Base-by-base conservation (phyloP, 495 filamentous ascomycete genomes). In the Glarea lozoyensis region DNA sequence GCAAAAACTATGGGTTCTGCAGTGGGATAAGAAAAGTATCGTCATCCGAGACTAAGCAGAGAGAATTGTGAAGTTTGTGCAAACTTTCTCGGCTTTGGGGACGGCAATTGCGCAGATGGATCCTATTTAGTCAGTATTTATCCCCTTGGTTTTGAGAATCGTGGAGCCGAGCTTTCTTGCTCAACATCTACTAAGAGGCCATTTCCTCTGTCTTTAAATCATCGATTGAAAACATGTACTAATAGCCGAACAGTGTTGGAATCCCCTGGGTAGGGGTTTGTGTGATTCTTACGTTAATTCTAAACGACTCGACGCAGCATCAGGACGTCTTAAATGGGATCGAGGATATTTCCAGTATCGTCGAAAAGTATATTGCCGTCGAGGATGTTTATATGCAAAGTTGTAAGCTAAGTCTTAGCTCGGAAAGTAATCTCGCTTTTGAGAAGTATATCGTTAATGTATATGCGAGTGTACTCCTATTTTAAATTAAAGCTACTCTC, bases 1-100 rank as follows among this genome's bases (percentile, higher is more conserved):
- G 42, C 42, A 45, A 17, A 45, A 45, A 16, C 42, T 37, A 24
- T 45, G 42, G 42, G 42, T 45, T 15, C n/a, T 45, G 15, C 42
- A 45, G 16, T 45, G 42, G 42, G 33, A 45, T 27, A 15, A 45
- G 42, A 45, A 37, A 37, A 11, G 12, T 2, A 27, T 45, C 22
- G 42, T 45, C 21, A 32, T 45, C 11, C 42, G 42, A 32, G 42
- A 45, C 21, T 19, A 45, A 37, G 42, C 42, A 37, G 42, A 45
- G 33, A 30, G 42, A 24, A 37, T 45, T 37, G 42, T 45, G 19
- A 37, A 37, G 20, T 45, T 45, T 19, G 42, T 45, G 1, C 42
- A 45, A 19, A 45, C 20, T 15, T 45, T 37, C 29, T 20, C 42
- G 2, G 42, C 31, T 37, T 25, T 37, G 17, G 32, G 42, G 11